These are phyloP conservation scores for Phytopythium montanum DNA, from an alignment of 352 stramenopile species.

Conservation along the genomic window DNA sequence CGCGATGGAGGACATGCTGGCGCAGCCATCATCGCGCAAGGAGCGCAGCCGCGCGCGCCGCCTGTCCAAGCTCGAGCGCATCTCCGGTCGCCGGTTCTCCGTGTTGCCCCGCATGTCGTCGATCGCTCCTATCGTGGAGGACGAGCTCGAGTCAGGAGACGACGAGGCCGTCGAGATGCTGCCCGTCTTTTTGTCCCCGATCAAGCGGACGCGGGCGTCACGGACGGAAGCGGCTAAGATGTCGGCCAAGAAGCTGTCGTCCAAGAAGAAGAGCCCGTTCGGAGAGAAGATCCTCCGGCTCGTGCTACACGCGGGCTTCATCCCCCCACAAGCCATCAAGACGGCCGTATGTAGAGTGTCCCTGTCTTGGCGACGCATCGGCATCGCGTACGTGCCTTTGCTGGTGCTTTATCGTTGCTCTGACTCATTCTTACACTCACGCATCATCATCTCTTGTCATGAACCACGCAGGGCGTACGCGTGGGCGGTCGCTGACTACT, in stretches of 20 bases:
- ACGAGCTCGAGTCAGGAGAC: constrained; percentile 42
- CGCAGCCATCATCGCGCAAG: constrained; percentile 54
- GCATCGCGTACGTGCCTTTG: constrained; percentile 30
- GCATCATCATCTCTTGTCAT: background rate
- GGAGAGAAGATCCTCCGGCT: constrained; percentile 37
- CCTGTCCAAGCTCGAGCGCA: constrained; percentile 55
- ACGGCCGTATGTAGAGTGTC: constrained; percentile 36
- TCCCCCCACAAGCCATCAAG: constrained; percentile 29
- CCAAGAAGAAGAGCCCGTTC: constrained; percentile 20
- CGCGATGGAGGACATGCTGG: constrained; percentile 70
- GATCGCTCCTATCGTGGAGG: constrained; percentile 32
- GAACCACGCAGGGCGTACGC: constrained; percentile 31
- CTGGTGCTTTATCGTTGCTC: background rate
- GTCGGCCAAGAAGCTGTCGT: background rate
- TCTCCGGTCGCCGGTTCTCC: constrained; percentile 46
- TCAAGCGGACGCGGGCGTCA: constrained; percentile 23
- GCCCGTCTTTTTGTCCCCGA: constrained; percentile 30
- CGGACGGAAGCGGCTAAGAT: constrained; percentile 9
- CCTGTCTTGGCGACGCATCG: constrained; percentile 37
- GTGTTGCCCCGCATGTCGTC: constrained; percentile 25
- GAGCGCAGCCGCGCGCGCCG: constrained; percentile 56
- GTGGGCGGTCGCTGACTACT: constrained; percentile 48
- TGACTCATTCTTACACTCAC: background rate
- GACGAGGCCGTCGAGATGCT: constrained; percentile 29
- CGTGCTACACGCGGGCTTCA: constrained; percentile 37